Conservation (phyloP, 1,284 basidiomycete species). For the Mycena sp. region DNA sequence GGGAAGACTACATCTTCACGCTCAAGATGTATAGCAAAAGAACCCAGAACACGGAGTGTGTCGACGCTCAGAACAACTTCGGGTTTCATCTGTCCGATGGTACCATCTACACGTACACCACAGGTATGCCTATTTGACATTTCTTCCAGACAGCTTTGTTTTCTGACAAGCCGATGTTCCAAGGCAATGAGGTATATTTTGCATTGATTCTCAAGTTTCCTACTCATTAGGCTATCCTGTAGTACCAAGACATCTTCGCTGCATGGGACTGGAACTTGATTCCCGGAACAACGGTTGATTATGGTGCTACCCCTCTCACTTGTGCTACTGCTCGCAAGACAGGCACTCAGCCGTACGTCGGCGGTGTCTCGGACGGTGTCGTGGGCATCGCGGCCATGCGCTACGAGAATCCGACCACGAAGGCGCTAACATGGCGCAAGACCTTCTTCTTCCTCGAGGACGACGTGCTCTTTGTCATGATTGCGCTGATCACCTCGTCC, state of each 20-base stretch:
- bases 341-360: constrained; percentile 67
- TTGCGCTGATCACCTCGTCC: constrained; percentile 58
- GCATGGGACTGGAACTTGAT: constrained; percentile 79
- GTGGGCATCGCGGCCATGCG: constrained; percentile 67
- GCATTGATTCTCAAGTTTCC: neutral
- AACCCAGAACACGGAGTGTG: constrained; percentile 71
- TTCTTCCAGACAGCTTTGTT: constrained; percentile 55
- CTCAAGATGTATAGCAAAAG: constrained; percentile 73
- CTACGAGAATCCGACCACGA: constrained; percentile 68
- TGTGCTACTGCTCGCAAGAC: constrained; percentile 51
- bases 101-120: constrained; percentile 64
- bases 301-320: constrained; percentile 58
- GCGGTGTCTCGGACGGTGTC: constrained; percentile 65
- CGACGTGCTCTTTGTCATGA: constrained; percentile 69
- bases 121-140: neutral
- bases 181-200: constrained; percentile 64
- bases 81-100: constrained; percentile 78
- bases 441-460: constrained; percentile 77
- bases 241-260: constrained; percentile 58
- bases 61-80: constrained; percentile 68
- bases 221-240: neutral
- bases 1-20: constrained; percentile 63
- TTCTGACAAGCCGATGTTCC: constrained; percentile 31
- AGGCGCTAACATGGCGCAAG: constrained; percentile 69
- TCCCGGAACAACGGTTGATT: constrained; percentile 74